A percentile compares a stretch with the other conserved stretches of the same genome.
These are phyloP conservation scores for Scutellaria baicalensis DNA, from an alignment of 257 asterid species.

Conservation along the genomic window DNA sequence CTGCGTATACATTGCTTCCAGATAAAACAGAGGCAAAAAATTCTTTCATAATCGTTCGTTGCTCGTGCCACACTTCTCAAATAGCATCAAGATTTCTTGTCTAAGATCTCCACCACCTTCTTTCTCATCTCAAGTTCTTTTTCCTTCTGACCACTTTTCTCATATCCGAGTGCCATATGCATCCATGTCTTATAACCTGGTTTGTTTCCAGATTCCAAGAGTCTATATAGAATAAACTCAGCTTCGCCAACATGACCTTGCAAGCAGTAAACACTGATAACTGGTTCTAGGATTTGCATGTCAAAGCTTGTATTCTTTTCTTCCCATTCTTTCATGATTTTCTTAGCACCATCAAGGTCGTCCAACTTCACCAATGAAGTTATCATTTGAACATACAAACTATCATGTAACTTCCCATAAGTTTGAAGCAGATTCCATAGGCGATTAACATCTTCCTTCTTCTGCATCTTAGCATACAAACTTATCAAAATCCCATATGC, in stretches of 20 bases:
- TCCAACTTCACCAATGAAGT: conserved; percentile 34
- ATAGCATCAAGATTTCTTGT: conserved; percentile 21
- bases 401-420: conserved; percentile 10
- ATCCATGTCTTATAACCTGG: conserved; percentile 35
- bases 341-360: conserved; percentile 39
- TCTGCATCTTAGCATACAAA: conserved; percentile 35
- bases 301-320: conserved; percentile 14
- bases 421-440: conserved; percentile 23
- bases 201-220: conserved; percentile 18
- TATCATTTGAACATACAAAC: conserved; percentile 18
- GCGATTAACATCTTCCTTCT: conserved; percentile 31
- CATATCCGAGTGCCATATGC: conserved; percentile 35
- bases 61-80: conserved; percentile 16
- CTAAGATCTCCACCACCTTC: conserved; percentile 24
- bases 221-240: conserved; percentile 18
- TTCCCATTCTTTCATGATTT: conserved; percentile 33
- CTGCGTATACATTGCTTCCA: too few relatives aligned
- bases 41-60: too few relatives aligned
- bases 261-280: conserved; percentile 34
- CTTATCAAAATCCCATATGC: conserved; percentile 24
- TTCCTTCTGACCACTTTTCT: conserved; percentile 25
- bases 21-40: too few relatives aligned
- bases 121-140: conserved; percentile 30
- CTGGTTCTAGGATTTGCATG: conserved; percentile 21
- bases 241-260: conserved; percentile 36